Evolutionary conservation across 179 eudicot species (phyloP), one percentile per base, ranked within the genome.

Genomic region (Amaranthus tricolor): DNA sequence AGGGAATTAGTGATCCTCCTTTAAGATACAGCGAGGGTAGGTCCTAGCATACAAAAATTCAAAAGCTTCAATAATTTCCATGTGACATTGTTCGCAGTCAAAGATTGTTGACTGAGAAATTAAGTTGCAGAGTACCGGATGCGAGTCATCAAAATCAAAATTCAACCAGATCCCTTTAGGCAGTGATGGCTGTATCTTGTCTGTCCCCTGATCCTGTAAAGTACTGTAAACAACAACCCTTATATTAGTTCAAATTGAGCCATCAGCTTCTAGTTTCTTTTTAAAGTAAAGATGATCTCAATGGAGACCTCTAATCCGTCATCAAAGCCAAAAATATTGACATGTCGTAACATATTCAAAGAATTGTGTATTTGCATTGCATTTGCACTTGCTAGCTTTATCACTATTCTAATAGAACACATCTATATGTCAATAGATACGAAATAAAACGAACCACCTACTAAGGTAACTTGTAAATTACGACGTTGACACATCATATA

Each of bases 61-160:
- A 66, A 64, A 79, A 79, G 54, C 71, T 48, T 52, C 71, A 64
- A 67, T 62, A 55, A 58, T 55, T 51, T 15, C 73, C 16, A 8
- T 40, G 65, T 9, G 66, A 56, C 52, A 44, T 11, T 19, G 47
- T 24, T 21, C 58, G 50, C 70, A 45, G 66, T 47, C 17, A 68
- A 61, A 67, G 62, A 59, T 73, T 1, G 45, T 44, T 73, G 9
- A 72, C 47, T 49, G 11, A 77, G 66, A 74, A 47, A 16, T 57
- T 31, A 76, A 9, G 62, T 54, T 61, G 64, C 73, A 17, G 68
- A 61, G 59, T 88, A 95, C 99, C 88, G 97, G 97, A 91, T 95
- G 99, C 78, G 95, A 82, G 82, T 95, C 99, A 59, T 87, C 88
- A 84, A 95, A 95, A 84, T 95, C 97, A 81, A 95, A 95, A 75